Evolutionary conservation across 2,329 filamentous ascomycete species (phyloP).

Genomic region (Periconia sp.): DNA sequence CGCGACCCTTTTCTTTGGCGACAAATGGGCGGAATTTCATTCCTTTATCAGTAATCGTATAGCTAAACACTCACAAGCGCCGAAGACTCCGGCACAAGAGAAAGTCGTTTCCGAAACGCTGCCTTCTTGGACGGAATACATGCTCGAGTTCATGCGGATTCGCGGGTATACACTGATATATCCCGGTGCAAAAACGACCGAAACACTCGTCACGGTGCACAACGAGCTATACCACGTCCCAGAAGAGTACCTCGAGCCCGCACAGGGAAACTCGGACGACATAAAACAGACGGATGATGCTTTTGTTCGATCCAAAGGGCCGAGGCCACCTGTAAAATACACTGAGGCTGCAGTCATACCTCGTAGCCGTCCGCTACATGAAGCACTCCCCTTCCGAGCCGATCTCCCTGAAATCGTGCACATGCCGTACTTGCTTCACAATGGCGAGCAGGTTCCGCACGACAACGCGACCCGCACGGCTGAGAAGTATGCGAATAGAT

Average conservation of each 20-base stretch:
- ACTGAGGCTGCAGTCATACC: slow-evolving; percentile 52
- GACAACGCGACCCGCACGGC: slow-evolving; percentile 50
- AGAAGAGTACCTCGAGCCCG: slow-evolving; percentile 59
- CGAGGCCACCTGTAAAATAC: slow-evolving; percentile 13
- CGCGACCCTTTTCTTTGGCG: slow-evolving; percentile 78
- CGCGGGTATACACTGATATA: slow-evolving; percentile 81
- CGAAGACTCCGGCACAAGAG: slow-evolving; percentile 23
- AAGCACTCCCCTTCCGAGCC: slow-evolving; percentile 51
- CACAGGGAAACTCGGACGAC: not conserved
- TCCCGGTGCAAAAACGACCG: slow-evolving; percentile 58
- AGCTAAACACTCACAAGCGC: slow-evolving; percentile 26
- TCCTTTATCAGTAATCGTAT: slow-evolving; percentile 71
- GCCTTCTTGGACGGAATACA: slow-evolving; percentile 77
- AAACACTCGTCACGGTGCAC: slow-evolving; percentile 71
- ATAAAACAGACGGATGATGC: slow-evolving; percentile 27
- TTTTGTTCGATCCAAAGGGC: slow-evolving; percentile 46
- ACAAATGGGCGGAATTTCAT: slow-evolving; percentile 86
- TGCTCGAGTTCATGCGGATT: slow-evolving; percentile 73
- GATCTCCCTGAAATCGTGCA: slow-evolving; percentile 51
- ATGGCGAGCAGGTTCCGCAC: slow-evolving; percentile 55
- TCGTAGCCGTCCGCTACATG: slow-evolving; percentile 49
- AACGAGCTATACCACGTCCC: slow-evolving; percentile 72
- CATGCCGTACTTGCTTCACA: slow-evolving; percentile 66
- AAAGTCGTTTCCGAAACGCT: slow-evolving; percentile 64
- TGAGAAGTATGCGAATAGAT: slow-evolving; percentile 57